phyloP scores from a whole-genome alignment of 106 monocot species.

The Dendrobium chrysotoxum region DNA sequence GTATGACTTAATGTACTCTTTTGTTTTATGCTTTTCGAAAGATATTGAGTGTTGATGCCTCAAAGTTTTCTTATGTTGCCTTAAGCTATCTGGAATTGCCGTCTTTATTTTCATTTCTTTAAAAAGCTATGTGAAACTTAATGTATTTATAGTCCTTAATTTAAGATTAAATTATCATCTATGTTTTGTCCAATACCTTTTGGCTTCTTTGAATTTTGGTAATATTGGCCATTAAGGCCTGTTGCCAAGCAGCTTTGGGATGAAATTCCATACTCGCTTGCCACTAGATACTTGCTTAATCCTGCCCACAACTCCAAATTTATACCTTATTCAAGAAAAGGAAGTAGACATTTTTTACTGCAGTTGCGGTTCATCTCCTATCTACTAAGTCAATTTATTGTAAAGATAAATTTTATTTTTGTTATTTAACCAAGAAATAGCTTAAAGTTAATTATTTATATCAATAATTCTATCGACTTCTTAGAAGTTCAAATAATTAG shows the following conservation, averaged over 20 bases:
- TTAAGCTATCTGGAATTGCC: background rate
- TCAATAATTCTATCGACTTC: too few species aligned
- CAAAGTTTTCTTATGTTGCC: background rate
- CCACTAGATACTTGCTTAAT: background rate
- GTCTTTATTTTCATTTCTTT: background rate
- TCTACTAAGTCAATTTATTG: too few species aligned
- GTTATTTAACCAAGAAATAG: too few species aligned
- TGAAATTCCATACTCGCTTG: background rate
- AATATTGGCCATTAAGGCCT: background rate
- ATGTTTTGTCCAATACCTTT: background rate
- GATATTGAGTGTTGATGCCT: background rate
- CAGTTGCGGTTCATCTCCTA: too few species aligned
- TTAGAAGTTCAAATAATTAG: too few species aligned
- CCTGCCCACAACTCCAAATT: background rate
- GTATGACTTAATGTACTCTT: background rate
- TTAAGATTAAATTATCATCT: background rate
- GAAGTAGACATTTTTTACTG: background rate
- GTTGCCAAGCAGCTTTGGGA: background rate
- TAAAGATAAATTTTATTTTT: too few species aligned
- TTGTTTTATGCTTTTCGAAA: background rate
- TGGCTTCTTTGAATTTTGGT: background rate
- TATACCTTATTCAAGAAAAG: background rate
- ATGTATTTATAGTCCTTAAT: background rate
- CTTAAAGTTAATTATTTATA: too few species aligned
- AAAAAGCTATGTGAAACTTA: background rate